These are phyloP conservation scores for Cyberlindnera suaveolens DNA, from an alignment of 805 yeast species.

Conservation along the genomic window DNA sequence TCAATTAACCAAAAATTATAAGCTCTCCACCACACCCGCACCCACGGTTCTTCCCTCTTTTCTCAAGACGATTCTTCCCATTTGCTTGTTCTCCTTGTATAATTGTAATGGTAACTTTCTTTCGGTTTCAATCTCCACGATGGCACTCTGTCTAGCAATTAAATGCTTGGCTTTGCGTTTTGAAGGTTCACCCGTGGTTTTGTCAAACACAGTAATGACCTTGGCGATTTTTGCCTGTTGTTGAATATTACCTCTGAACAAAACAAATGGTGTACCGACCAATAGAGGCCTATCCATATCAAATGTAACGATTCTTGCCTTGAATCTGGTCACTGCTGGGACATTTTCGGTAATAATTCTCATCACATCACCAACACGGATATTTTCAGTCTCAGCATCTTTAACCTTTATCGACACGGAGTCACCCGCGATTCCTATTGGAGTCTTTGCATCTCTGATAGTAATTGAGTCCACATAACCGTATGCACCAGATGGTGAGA, in stretches of 20 bases:
- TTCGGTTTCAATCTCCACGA: conserved; percentile 80
- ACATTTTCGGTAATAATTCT: conserved; percentile 90
- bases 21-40: conserved; percentile 91
- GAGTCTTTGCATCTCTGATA: conserved; percentile 80
- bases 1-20: too few relatives aligned
- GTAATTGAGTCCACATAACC: conserved; percentile 87
- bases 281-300: conserved; percentile 91
- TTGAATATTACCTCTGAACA: conserved; percentile 92
- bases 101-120: conserved; percentile 91
- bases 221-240: conserved; percentile 84
- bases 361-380: conserved; percentile 89
- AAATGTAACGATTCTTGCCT: conserved; percentile 80
- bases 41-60: conserved; percentile 99
- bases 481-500: conserved; percentile 88
- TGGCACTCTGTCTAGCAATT: conserved; percentile 95
- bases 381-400: conserved; percentile 84
- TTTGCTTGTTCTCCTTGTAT: conserved; percentile 91
- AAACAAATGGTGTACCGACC: conserved; percentile 87
- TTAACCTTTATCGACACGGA: conserved; percentile 87
- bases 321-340: conserved; percentile 69
- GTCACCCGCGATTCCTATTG: conserved; percentile 86
- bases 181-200: conserved; percentile 76
- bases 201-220: conserved; percentile 79
- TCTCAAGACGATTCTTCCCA: conserved; percentile 98
- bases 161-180: conserved; percentile 90